Conservation (phyloP, 805 yeast species). For the Kodamaea kakaduensis region DNA sequence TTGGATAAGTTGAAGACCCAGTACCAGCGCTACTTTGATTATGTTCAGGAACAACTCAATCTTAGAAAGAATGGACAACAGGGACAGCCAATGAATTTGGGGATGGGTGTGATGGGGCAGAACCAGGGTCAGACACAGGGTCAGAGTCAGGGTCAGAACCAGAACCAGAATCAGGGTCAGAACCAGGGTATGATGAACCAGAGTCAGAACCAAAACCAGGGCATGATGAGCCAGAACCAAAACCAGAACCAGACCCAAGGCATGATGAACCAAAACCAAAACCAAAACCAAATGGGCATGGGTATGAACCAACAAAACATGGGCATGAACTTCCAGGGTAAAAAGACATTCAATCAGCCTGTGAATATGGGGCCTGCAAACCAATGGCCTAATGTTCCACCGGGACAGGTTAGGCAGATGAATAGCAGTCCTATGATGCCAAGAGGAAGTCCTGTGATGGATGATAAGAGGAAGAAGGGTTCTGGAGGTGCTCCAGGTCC, state of each 20-base stretch:
- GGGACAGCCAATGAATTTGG: too few species aligned
- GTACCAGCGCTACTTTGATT: slow-evolving; percentile 68
- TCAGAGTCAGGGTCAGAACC: too few species aligned
- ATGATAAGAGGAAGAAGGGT: slow-evolving; percentile 1
- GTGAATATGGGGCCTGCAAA: slow-evolving; percentile 12
- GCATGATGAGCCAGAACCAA: slow-evolving; percentile 7
- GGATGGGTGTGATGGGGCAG: too few species aligned
- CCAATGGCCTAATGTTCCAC: slow-evolving; percentile 15
- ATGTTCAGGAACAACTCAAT: slow-evolving; percentile 61
- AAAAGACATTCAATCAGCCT: too few species aligned
- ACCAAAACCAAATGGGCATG: slow-evolving; percentile 6
- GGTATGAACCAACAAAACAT: slow-evolving; percentile 7
- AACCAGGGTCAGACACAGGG: too few species aligned
- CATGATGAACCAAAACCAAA: slow-evolving; percentile 1
- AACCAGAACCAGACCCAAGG: slow-evolving; percentile 1
- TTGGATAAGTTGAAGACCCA: slow-evolving; percentile 68
- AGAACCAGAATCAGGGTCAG: slow-evolving; percentile 30
- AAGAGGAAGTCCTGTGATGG: slow-evolving; percentile 16
- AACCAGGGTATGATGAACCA: slow-evolving; percentile 24
- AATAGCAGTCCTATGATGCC: slow-evolving; percentile 27
- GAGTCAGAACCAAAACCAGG: too few species aligned
- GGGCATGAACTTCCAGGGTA: slow-evolving; percentile 7
- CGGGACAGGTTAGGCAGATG: slow-evolving; percentile 12
- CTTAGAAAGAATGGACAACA: too few species aligned
- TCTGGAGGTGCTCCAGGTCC: slow-evolving; percentile 1